phyloP scores from a whole-genome alignment of 2,329 filamentous ascomycete species.

The Diaporthe helianthi region DNA sequence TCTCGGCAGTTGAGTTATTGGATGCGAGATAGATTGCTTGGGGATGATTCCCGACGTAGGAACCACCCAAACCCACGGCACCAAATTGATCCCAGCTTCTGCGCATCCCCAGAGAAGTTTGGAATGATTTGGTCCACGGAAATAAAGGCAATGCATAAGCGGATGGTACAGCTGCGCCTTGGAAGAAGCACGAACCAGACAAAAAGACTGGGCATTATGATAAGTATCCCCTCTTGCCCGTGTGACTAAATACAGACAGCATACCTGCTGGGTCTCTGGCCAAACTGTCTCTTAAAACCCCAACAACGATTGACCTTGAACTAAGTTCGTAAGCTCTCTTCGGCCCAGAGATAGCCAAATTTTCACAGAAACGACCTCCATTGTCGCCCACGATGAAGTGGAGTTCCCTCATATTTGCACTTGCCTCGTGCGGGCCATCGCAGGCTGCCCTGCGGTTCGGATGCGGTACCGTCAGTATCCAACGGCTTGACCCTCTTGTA shows the following conservation, averaged over 20 bases:
- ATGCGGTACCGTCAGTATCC: slow-evolving; percentile 42
- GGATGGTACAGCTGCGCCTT: not conserved
- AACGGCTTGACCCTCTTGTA: slow-evolving; percentile 41
- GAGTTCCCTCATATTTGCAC: slow-evolving; percentile 18
- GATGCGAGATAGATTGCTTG: not conserved
- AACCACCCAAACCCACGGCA: not conserved
- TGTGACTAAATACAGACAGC: not conserved
- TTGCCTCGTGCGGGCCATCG: slow-evolving; percentile 27
- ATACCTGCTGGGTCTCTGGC: not conserved
- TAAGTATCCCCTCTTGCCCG: not conserved
- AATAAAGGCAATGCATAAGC: not conserved
- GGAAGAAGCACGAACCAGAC: not conserved
- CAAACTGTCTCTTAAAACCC: too few species aligned
- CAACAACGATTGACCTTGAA: too few species aligned
- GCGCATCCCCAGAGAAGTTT: not conserved
- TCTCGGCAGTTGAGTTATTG: slow-evolving; percentile 20
- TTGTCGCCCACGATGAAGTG: not conserved
- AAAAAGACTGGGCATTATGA: not conserved
- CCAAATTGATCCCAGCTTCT: not conserved
- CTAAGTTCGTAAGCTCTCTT: too few species aligned
- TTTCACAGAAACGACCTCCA: not conserved
- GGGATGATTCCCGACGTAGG: not conserved
- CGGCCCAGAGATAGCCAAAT: too few species aligned
- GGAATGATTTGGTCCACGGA: not conserved
- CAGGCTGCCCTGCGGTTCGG: slow-evolving; percentile 42